Conservation (phyloP, 1,284 basidiomycete species). For the Cerioporus squamosus region DNA sequence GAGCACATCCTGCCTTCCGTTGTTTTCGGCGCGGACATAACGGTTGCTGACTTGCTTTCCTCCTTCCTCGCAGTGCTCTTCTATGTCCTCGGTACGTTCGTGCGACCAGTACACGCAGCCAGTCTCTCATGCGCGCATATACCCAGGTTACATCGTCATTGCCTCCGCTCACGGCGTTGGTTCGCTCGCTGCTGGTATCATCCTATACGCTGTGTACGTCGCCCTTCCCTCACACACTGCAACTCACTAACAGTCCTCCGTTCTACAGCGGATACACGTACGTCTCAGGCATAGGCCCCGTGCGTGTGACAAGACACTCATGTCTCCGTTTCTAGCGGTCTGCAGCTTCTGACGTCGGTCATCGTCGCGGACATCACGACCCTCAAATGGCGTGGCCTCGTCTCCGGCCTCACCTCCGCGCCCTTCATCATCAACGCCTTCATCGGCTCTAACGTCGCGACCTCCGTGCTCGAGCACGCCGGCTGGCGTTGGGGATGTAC, state of each 20-base stretch:
- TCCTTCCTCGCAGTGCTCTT: conserved; percentile 47
- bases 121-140: not conserved
- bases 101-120: not conserved
- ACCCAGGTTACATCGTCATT: conserved; percentile 65
- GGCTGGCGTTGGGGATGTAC: conserved; percentile 81
- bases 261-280: conserved; percentile 55
- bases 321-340: conserved; percentile 41
- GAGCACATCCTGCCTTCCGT: not conserved
- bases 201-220: conserved; percentile 58
- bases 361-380: conserved; percentile 83
- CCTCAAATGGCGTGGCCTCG: conserved; percentile 78
- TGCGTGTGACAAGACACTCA: not conserved
- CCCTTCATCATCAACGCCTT: conserved; percentile 75
- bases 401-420: conserved; percentile 64
- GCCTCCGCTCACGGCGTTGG: conserved; percentile 63
- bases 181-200: conserved; percentile 40
- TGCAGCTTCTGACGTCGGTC: conserved; percentile 77
- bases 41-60: not conserved
- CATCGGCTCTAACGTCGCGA: conserved; percentile 72
- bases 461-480: conserved; percentile 54
- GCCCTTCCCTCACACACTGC: not conserved
- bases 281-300: conserved; percentile 17
- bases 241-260: not conserved
- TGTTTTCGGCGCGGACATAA: no score
- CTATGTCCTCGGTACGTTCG: conserved; percentile 51